Conservation (phyloP, 768 basidiomycete genomes). For the Cystobasidium onofrii region DNA sequence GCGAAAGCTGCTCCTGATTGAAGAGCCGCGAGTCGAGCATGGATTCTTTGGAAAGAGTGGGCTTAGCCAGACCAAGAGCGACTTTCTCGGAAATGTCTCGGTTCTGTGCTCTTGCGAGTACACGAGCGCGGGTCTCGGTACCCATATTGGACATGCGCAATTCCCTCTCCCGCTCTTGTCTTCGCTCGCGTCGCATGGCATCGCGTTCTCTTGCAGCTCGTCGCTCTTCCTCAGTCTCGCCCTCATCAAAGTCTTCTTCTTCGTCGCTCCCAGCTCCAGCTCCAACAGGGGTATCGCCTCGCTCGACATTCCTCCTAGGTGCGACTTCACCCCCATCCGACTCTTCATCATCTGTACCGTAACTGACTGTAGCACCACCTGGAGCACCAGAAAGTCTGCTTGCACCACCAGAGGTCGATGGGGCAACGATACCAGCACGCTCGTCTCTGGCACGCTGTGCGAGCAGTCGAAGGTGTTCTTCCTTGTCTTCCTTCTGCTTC, state of each 20-base stretch:
- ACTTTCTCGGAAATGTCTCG: constrained; percentile 99
- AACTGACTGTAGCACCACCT: constrained; percentile 69
- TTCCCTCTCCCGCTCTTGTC: constrained; percentile 87
- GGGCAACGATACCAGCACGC: constrained; percentile 63
- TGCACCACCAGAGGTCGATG: constrained; percentile 35
- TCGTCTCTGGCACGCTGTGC: constrained; percentile 95
- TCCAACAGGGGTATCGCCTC: not conserved
- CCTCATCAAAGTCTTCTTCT: constrained; percentile 46
- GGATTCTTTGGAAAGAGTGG: constrained; percentile 87
- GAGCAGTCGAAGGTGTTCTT: constrained; percentile 85
- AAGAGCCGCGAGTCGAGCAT: constrained; percentile 96
- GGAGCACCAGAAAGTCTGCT: constrained; percentile 59
- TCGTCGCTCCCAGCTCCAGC: constrained; percentile 23
- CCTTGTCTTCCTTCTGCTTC: constrained; percentile 94
- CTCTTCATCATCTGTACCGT: constrained; percentile 67
- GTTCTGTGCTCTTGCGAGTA: constrained; percentile 87
- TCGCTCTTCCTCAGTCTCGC: constrained; percentile 46
- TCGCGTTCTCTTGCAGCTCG: constrained; percentile 80
- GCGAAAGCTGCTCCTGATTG: constrained; percentile 82
- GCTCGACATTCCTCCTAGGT: not conserved
- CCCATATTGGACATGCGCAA: constrained; percentile 99
- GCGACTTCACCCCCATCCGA: constrained; percentile 50
- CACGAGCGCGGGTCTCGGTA: constrained; percentile 86
- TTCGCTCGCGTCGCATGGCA: constrained; percentile 80
- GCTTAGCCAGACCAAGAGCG: constrained; percentile 93